A percentile compares a stretch with the other conserved stretches of the same genome.
phyloP scores from a whole-genome alignment of 345 rosid genomes.

The Clarkia xantiana region DNA sequence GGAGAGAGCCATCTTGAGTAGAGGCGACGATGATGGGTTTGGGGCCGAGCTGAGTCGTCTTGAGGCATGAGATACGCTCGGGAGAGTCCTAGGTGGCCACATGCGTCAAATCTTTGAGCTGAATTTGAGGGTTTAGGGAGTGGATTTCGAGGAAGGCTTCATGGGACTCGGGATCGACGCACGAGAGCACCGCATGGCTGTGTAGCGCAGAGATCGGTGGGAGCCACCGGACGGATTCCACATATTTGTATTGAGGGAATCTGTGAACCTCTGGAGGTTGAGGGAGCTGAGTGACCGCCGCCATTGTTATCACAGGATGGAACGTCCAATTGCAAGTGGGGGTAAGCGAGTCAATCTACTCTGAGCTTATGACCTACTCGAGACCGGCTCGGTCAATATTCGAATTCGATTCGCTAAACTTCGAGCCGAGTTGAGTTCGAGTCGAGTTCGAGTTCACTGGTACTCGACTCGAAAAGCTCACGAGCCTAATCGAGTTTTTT shows the following conservation, averaged over 20 bases:
- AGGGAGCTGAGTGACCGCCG: conserved; percentile 22
- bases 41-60: conserved; percentile 17
- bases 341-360: too few relatives aligned
- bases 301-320: conserved; percentile 26
- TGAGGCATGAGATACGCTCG: conserved; percentile 55
- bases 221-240: conserved; percentile 83
- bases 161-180: conserved; percentile 35
- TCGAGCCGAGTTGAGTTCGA: too few relatives aligned
- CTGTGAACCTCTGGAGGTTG: conserved; percentile 30
- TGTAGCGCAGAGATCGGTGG: conserved; percentile 60
- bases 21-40: conserved; percentile 40
- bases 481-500: too few relatives aligned
- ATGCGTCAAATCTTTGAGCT: conserved; percentile 9
- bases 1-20: conserved; percentile 44
- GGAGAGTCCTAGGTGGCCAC: conserved; percentile 40
- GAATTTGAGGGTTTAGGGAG: conserved; percentile 22
- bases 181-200: conserved; percentile 35
- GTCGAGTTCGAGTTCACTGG: too few relatives aligned
- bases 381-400: too few relatives aligned
- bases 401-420: too few relatives aligned
- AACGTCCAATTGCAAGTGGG: too few relatives aligned
- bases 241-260: conserved; percentile 41
- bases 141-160: conserved; percentile 50
- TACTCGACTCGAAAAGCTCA: too few relatives aligned
- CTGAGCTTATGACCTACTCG: too few relatives aligned